Evolutionary conservation across 2,329 filamentous ascomycete species (phyloP).

Genomic region (Ceratocystis harringtonii): DNA sequence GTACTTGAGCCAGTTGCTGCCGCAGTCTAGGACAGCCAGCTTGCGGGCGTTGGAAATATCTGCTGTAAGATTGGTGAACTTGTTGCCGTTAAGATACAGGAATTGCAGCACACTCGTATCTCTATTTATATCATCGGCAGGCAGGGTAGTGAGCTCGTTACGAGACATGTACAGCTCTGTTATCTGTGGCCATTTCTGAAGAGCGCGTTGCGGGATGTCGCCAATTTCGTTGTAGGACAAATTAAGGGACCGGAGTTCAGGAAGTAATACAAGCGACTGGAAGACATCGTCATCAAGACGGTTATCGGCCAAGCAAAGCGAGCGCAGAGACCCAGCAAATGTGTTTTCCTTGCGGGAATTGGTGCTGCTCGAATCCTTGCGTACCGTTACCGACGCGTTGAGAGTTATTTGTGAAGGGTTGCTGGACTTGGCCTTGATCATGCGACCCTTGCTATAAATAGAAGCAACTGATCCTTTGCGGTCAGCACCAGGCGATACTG

Average conservation of each 20-base stretch:
- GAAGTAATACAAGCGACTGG: slow-evolving; percentile 69
- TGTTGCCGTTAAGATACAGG: slow-evolving; percentile 92
- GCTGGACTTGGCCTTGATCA: slow-evolving; percentile 69
- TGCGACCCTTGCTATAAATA: slow-evolving; percentile 63
- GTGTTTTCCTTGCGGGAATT: slow-evolving; percentile 69
- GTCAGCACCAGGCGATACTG: slow-evolving; percentile 41
- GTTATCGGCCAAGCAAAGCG: slow-evolving; percentile 85
- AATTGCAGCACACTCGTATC: slow-evolving; percentile 58
- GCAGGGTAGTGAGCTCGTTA: slow-evolving; percentile 81
- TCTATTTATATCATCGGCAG: slow-evolving; percentile 55
- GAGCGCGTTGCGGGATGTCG: slow-evolving; percentile 76
- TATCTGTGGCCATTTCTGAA: slow-evolving; percentile 79
- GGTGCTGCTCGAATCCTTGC: slow-evolving; percentile 73
- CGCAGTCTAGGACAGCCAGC: slow-evolving; percentile 81
- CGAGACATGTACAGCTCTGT: slow-evolving; percentile 89
- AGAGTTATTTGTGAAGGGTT: slow-evolving; percentile 33
- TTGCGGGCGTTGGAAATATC: slow-evolving; percentile 91
- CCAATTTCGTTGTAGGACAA: slow-evolving; percentile 82
- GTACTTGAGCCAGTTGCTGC: slow-evolving; percentile 91
- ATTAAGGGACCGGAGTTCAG: slow-evolving; percentile 77
- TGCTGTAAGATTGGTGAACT: slow-evolving; percentile 90
- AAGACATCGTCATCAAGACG: slow-evolving; percentile 89
- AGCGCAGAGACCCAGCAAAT: slow-evolving; percentile 71
- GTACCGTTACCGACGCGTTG: slow-evolving; percentile 34
- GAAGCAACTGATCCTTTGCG: slow-evolving; percentile 79